These are phyloP conservation scores for Yarrowia yakushimensis DNA, from an alignment of 805 yeast species.

Conservation along the genomic window DNA sequence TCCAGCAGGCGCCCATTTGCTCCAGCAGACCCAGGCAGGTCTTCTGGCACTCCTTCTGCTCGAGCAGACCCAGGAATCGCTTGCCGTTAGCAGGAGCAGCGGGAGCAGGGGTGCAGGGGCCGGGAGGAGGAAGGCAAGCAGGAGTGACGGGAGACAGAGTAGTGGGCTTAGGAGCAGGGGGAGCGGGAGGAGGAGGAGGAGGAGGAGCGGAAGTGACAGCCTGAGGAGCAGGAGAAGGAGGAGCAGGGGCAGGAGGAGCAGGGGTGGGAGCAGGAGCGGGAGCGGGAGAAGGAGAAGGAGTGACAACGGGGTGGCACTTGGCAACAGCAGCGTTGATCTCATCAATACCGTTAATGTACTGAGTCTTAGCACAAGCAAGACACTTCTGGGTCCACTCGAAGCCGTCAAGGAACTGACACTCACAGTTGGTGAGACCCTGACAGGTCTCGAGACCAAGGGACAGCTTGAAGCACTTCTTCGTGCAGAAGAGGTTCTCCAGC, in stretches of 20 bases:
- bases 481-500: slow-evolving; percentile 20
- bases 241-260: background rate
- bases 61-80: slow-evolving; percentile 15
- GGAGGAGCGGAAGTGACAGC: background rate
- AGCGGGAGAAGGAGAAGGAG: background rate
- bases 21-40: slow-evolving; percentile 10
- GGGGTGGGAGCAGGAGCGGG: background rate
- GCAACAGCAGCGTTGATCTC: slow-evolving; percentile 22
- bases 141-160: slow-evolving; percentile 4
- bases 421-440: slow-evolving; percentile 17
- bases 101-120: slow-evolving; percentile 19
- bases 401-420: slow-evolving; percentile 23
- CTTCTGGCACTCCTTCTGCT: slow-evolving; percentile 18
- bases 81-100: slow-evolving; percentile 5
- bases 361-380: slow-evolving; percentile 19
- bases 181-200: background rate
- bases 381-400: slow-evolving; percentile 20
- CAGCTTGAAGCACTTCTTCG: slow-evolving; percentile 23
- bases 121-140: slow-evolving; percentile 12
- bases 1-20: slow-evolving; percentile 16
- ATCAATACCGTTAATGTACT: slow-evolving; percentile 22
- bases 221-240: background rate
- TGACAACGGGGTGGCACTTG: slow-evolving; percentile 23
- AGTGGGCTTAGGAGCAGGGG: background rate
- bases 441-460: slow-evolving; percentile 21